phyloP scores from a whole-genome alignment of 805 yeast species.

The Sugiyamaella marilandica region DNA sequence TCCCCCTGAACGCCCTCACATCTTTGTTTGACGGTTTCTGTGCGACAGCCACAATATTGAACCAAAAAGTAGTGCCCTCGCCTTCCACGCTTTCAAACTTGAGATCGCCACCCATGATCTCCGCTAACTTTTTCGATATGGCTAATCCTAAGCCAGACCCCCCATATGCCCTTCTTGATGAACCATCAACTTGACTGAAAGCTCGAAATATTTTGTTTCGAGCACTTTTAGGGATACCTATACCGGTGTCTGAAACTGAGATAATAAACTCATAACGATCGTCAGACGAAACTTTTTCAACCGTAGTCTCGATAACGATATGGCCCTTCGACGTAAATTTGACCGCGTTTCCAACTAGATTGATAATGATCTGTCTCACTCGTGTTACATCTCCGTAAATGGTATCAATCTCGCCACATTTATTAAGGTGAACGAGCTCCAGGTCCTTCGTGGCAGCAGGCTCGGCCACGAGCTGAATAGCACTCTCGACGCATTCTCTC shows the following conservation, averaged over 20 bases:
- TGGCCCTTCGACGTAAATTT: conserved; percentile 46
- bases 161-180: conserved; percentile 47
- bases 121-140: conserved; percentile 44
- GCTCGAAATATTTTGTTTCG: conserved; percentile 47
- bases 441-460: conserved; percentile 42
- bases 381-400: conserved; percentile 48
- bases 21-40: conserved; percentile 25
- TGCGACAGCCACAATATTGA: conserved; percentile 35
- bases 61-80: conserved; percentile 44
- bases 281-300: conserved; percentile 31
- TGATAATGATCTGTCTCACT: conserved; percentile 47
- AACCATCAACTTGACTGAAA: conserved; percentile 53
- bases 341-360: conserved; percentile 50
- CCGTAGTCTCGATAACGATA: conserved; percentile 35
- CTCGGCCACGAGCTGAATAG: conserved; percentile 45
- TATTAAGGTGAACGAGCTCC: conserved; percentile 43
- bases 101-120: conserved; percentile 46
- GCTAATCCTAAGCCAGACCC: conserved; percentile 51
- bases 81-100: conserved; percentile 44
- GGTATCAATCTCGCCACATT: conserved; percentile 36
- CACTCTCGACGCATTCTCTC: conserved; percentile 43
- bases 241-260: conserved; percentile 48
- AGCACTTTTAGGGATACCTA: conserved; percentile 46
- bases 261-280: conserved; percentile 39
- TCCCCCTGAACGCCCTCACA: conserved; percentile 15